A percentile compares a stretch with the other conserved stretches of the same genome.
Evolutionary conservation across 1,139 yeast species (phyloP).

Genomic region (Hyphopichia khmerensis): DNA sequence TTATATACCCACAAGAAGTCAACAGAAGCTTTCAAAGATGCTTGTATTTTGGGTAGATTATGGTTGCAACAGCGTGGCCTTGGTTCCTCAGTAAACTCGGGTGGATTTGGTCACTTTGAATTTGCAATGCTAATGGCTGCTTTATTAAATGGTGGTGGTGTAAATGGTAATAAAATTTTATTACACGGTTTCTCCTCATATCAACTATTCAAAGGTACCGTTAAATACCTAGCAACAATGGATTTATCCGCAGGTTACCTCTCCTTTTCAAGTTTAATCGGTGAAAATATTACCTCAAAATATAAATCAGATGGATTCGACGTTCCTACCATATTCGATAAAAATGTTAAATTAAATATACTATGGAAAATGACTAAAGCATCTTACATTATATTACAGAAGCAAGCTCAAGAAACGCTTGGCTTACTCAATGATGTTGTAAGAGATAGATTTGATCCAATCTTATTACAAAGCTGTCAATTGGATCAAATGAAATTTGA

Average conservation of each 20-base stretch:
- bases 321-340: slow-evolving; percentile 76
- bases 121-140: slow-evolving; percentile 81
- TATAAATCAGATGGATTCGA: slow-evolving; percentile 60
- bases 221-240: slow-evolving; percentile 77
- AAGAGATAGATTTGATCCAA: slow-evolving; percentile 79
- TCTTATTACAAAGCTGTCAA: slow-evolving; percentile 67
- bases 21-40: slow-evolving; percentile 84
- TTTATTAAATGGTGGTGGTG: slow-evolving; percentile 81
- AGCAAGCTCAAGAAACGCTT: slow-evolving; percentile 69
- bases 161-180: slow-evolving; percentile 69
- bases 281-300: slow-evolving; percentile 45
- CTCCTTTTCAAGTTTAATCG: slow-evolving; percentile 61
- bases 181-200: slow-evolving; percentile 88
- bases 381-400: slow-evolving; percentile 61
- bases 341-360: slow-evolving; percentile 69
- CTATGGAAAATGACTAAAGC: slow-evolving; percentile 78
- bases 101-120: slow-evolving; percentile 94
- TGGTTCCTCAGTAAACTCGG: slow-evolving; percentile 56
- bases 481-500: slow-evolving; percentile 66
- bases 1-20: slow-evolving; percentile 73
- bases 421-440: slow-evolving; percentile 72
- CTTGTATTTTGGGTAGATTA: slow-evolving; percentile 79
- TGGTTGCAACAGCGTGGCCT: slow-evolving; percentile 91
- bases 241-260: slow-evolving; percentile 67
- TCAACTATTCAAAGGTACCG: slow-evolving; percentile 86